phyloP scores from a whole-genome alignment of 2,329 filamentous ascomycete genomes.

The Pestalotiopsis fici region DNA sequence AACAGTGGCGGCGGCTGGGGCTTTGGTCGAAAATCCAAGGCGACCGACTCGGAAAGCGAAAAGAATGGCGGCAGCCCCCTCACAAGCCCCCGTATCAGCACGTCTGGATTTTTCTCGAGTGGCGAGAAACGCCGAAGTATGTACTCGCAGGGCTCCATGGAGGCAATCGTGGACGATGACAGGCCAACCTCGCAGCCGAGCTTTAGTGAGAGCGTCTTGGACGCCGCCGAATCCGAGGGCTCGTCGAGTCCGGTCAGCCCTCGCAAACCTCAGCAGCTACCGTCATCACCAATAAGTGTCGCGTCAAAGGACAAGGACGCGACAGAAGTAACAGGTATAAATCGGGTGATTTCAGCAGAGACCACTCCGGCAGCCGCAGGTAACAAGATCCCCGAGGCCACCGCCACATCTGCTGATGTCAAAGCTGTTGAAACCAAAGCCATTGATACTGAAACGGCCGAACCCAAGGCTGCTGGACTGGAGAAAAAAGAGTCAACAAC shows the following conservation, averaged over 20 bases:
- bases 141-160: constrained; percentile 15
- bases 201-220: constrained; percentile 47
- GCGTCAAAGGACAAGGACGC: constrained; percentile 12
- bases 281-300: not conserved
- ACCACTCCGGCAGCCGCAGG: not conserved
- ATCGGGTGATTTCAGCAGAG: constrained; percentile 7
- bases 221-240: constrained; percentile 29
- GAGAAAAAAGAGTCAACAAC: not conserved
- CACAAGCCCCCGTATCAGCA: constrained; percentile 33
- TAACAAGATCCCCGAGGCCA: not conserved
- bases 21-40: constrained; percentile 29
- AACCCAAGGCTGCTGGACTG: not conserved
- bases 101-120: constrained; percentile 39
- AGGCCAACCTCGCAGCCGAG: constrained; percentile 41
- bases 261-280: constrained; percentile 14
- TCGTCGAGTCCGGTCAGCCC: constrained; percentile 24
- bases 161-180: constrained; percentile 21
- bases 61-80: constrained; percentile 31
- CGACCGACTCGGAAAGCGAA: constrained; percentile 31
- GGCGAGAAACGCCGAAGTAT: constrained; percentile 29
- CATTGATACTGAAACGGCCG: not conserved
- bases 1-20: constrained; percentile 31
- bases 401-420: not conserved
- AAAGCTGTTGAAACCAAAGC: not conserved
- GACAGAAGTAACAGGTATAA: constrained; percentile 6